Evolutionary conservation across 2,329 filamentous ascomycete species (phyloP).

Genomic region (Microcyclosporella mali): DNA sequence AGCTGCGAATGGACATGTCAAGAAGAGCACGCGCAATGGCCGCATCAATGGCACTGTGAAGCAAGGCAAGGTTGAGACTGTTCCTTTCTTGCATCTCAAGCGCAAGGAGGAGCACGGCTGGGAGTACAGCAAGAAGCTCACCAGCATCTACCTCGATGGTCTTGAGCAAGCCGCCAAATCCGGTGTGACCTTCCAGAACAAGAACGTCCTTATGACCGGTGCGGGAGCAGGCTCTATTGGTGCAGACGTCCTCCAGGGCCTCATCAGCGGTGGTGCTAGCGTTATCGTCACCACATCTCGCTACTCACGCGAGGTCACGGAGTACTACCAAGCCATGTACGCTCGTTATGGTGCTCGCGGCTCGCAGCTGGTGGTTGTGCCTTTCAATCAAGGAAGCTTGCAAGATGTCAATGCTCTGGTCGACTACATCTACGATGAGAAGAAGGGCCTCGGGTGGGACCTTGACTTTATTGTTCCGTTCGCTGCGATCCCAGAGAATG

Average conservation of each 20-base stretch:
- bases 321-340: slow-evolving; percentile 99
- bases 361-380: slow-evolving; percentile 94
- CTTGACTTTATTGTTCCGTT: slow-evolving; percentile 94
- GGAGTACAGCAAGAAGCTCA: slow-evolving; percentile 99
- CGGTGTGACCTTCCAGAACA: slow-evolving; percentile 87
- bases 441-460: slow-evolving; percentile 97
- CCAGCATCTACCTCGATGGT: slow-evolving; percentile 84
- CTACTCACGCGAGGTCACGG: slow-evolving; percentile 94
- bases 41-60: slow-evolving; percentile 52
- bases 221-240: slow-evolving; percentile 96
- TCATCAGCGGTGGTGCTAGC: slow-evolving; percentile 94
- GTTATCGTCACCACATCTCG: slow-evolving; percentile 94
- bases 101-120: slow-evolving; percentile 88
- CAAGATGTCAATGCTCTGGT: slow-evolving; percentile 92
- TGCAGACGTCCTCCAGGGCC: slow-evolving; percentile 88
- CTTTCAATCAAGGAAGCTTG: slow-evolving; percentile 98
- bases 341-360: slow-evolving; percentile 86
- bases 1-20: slow-evolving; percentile 52
- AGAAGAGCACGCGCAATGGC: slow-evolving; percentile 50
- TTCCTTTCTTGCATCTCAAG: slow-evolving; percentile 96
- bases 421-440: slow-evolving; percentile 92
- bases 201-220: slow-evolving; percentile 96
- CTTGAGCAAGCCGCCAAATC: slow-evolving; percentile 80
- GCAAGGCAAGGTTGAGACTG: slow-evolving; percentile 86
- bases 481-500: slow-evolving; percentile 94